phyloP scores from a whole-genome alignment of 2,329 filamentous ascomycete genomes.

The Tolypocladium pustulatum region DNA sequence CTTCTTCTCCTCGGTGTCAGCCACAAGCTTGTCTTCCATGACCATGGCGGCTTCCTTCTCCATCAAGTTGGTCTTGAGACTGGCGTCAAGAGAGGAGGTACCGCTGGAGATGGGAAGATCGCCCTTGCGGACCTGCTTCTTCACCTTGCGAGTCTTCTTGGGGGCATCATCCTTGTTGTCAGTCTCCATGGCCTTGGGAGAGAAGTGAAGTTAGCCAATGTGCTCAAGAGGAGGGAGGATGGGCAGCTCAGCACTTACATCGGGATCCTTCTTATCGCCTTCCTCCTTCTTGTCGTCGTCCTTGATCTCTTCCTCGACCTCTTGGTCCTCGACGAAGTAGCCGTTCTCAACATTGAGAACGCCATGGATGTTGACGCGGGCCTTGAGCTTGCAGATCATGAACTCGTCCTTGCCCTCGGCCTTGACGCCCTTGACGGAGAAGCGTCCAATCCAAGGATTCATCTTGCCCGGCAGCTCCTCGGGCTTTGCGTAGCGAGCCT shows the following conservation, averaged over 20 bases:
- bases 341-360: conserved; percentile 93
- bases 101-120: conserved; percentile 80
- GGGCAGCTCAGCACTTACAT: conserved; percentile 47
- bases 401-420: conserved; percentile 89
- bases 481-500: conserved; percentile 85
- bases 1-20: conserved; percentile 98
- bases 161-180: conserved; percentile 57
- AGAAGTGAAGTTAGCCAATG: conserved; percentile 13
- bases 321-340: conserved; percentile 96
- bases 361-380: conserved; percentile 90
- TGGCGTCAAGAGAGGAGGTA: conserved; percentile 66
- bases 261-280: conserved; percentile 54
- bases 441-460: conserved; percentile 91
- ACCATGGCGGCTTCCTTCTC: conserved; percentile 89
- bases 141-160: conserved; percentile 93
- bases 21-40: conserved; percentile 97
- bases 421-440: conserved; percentile 97
- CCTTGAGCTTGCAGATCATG: conserved; percentile 99
- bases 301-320: conserved; percentile 87
- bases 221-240: not conserved
- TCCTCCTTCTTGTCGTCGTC: conserved; percentile 65
- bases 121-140: conserved; percentile 98
- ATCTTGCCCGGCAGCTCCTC: conserved; percentile 80
- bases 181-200: conserved; percentile 68
- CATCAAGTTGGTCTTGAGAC: conserved; percentile 52